phyloP scores from a whole-genome alignment of 2,329 filamentous ascomycete species.

The Fusarium gaditjirri region DNA sequence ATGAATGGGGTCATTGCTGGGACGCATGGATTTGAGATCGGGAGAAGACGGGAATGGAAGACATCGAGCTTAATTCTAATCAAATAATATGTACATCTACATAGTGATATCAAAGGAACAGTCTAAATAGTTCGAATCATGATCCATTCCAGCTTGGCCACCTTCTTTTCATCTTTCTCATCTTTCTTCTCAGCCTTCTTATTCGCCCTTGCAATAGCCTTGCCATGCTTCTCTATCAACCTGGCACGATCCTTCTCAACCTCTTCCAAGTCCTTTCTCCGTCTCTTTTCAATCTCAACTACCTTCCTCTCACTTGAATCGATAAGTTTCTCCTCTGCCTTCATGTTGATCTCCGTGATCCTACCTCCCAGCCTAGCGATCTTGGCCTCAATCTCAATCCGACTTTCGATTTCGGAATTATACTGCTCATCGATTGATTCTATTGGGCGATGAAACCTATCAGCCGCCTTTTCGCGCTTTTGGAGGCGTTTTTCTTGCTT shows the following conservation, averaged over 20 bases:
- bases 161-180: conserved; percentile 15
- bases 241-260: not conserved
- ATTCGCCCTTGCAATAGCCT: not conserved
- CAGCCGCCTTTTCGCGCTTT: not conserved
- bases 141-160: conserved; percentile 19
- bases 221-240: not conserved
- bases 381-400: not conserved
- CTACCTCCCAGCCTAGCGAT: not conserved
- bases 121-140: not conserved
- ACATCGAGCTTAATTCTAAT: not conserved
- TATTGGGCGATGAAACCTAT: not conserved
- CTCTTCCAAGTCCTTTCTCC: conserved; percentile 2
- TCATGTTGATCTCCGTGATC: not conserved
- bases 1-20: conserved; percentile 22
- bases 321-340: not conserved
- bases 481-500: not conserved
- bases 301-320: not conserved
- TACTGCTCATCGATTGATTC: conserved; percentile 9
- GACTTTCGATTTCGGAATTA: not conserved
- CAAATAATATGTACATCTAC: not conserved
- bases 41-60: conserved; percentile 8
- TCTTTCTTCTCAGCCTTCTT: conserved; percentile 6
- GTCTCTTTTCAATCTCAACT: not conserved
- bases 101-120: rapidly evolving
- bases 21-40: conserved; percentile 19